Evolutionary conservation across 2,329 filamentous ascomycete genomes (phyloP).

Genomic region (Fusarium tricinctum): DNA sequence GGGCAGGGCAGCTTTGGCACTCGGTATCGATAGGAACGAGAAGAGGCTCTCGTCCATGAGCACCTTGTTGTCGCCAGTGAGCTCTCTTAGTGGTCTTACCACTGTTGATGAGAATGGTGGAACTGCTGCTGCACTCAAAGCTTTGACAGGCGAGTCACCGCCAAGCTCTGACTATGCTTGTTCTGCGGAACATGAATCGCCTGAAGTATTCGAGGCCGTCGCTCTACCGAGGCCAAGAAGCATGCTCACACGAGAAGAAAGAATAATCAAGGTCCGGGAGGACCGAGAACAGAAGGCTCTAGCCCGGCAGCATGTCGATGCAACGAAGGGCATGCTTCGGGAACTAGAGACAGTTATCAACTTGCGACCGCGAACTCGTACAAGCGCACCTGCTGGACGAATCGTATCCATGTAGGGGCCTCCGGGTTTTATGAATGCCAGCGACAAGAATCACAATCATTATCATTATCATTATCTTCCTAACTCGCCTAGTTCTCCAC

Average conservation of each 20-base stretch:
- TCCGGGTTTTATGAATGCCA: constrained; percentile 16
- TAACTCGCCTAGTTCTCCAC: constrained; percentile 13
- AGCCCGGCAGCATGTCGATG: constrained; percentile 80
- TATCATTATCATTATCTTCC: constrained; percentile 18
- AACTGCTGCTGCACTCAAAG: constrained; percentile 76
- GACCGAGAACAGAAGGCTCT: constrained; percentile 82
- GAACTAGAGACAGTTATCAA: constrained; percentile 93
- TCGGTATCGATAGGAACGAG: constrained; percentile 85
- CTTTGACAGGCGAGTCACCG: constrained; percentile 79
- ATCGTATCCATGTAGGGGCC: constrained; percentile 60
- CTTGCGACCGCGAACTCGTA: constrained; percentile 59
- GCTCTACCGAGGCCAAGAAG: constrained; percentile 79
- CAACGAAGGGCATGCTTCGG: constrained; percentile 88
- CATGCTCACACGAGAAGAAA: constrained; percentile 84
- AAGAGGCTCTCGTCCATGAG: constrained; percentile 76
- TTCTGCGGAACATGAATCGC: constrained; percentile 73
- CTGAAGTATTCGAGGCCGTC: constrained; percentile 92
- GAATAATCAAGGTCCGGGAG: constrained; percentile 88
- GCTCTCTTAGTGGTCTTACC: constrained; percentile 76
- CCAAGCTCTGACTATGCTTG: constrained; percentile 66
- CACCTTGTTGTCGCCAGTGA: constrained; percentile 69
- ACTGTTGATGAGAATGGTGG: constrained; percentile 67
- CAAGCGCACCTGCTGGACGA: constrained; percentile 56
- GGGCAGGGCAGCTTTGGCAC: constrained; percentile 84
- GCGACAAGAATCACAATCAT: constrained; percentile 24